Percentiles rank a stretch among this genome's conserved stretches.
Evolutionary conservation across 2,329 filamentous ascomycete species (phyloP).

Genomic region (Phialophora verrucosa): DNA sequence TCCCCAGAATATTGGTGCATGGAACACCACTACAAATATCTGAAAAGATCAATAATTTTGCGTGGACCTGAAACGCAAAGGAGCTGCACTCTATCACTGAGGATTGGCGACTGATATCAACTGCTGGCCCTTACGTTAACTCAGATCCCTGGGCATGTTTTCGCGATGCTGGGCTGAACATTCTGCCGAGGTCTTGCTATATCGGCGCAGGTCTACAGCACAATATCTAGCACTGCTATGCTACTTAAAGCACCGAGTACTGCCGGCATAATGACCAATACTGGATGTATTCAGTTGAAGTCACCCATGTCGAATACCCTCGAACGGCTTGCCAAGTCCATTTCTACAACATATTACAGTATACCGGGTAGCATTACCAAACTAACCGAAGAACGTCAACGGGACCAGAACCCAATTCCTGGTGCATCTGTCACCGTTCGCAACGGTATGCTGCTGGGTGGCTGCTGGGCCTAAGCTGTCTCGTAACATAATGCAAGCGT

Average conservation of each 20-base stretch:
- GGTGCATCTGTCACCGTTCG: not conserved
- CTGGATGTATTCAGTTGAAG: not conserved
- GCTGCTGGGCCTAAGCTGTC: not conserved
- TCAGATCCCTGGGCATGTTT: not conserved
- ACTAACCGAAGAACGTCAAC: not conserved
- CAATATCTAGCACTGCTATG: not conserved
- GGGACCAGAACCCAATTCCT: not conserved
- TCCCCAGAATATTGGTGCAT: not conserved
- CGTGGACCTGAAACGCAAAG: not conserved
- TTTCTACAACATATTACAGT: too few species aligned
- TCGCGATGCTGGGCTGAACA: not conserved
- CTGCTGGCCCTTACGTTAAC: not conserved
- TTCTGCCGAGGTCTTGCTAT: not conserved
- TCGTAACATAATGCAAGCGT: not conserved
- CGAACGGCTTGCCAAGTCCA: not conserved
- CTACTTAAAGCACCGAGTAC: not conserved
- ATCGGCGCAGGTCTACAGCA: too few species aligned
- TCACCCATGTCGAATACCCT: not conserved
- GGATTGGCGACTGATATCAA: not conserved
- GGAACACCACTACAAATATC: not conserved
- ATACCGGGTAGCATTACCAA: not conserved
- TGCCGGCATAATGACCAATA: not conserved
- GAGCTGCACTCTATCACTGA: not conserved
- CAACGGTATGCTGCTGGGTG: not conserved
- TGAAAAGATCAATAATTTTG: not conserved